Percentiles rank a stretch among this genome's conserved stretches.
Conservation (phyloP, 768 basidiomycete species). For the Lactarius akahatsu region DNA sequence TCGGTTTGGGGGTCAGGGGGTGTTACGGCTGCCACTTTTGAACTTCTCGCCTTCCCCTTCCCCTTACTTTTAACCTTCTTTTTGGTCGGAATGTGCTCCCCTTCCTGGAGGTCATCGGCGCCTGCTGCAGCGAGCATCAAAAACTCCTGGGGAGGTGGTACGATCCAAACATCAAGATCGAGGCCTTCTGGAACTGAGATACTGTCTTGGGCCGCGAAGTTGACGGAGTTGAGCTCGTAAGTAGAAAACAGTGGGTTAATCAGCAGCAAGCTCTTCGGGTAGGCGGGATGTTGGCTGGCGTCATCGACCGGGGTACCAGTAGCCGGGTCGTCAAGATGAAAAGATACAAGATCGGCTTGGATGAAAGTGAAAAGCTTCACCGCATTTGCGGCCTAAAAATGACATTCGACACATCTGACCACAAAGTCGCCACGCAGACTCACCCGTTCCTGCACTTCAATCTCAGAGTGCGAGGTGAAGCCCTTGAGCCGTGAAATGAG, state of each 20-base stretch:
- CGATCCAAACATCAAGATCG: conserved; percentile 83
- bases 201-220: conserved; percentile 71
- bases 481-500: conserved; percentile 57
- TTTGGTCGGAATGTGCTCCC: conserved; percentile 34
- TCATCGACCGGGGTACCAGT: conserved; percentile 37
- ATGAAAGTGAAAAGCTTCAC: conserved; percentile 75
- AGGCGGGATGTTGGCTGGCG: conserved; percentile 47
- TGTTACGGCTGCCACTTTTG: conserved; percentile 39
- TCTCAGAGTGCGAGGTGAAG: conserved; percentile 61
- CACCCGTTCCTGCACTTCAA: conserved; percentile 93
- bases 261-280: conserved; percentile 88
- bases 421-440: conserved; percentile 33
- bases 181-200: conserved; percentile 82
- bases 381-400: conserved; percentile 72
- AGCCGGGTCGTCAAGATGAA: conserved; percentile 45
- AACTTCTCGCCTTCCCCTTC: conserved; percentile 42
- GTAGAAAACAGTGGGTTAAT: conserved; percentile 73
- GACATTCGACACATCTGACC: conserved; percentile 18
- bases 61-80: conserved; percentile 41
- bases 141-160: conserved; percentile 54
- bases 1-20: conserved; percentile 31
- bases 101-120: conserved; percentile 38
- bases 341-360: conserved; percentile 63
- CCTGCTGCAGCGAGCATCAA: conserved; percentile 35
- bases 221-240: conserved; percentile 87